A percentile compares a stretch with the other conserved stretches of the same genome.
Evolutionary conservation across 257 asterid genomes (phyloP).

Genomic region (Nicotiana benthamiana): DNA sequence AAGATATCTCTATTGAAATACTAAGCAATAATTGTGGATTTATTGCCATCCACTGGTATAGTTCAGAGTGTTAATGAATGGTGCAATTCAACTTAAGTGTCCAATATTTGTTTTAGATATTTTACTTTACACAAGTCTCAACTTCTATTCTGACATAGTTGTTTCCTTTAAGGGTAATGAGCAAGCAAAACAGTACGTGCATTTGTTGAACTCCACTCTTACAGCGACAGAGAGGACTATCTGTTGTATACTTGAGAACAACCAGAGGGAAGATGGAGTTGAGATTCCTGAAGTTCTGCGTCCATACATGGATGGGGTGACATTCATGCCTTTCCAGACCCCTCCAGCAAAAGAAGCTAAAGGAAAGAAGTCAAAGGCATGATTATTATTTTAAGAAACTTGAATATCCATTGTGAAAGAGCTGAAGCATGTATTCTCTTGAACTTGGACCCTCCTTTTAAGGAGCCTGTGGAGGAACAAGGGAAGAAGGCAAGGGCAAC

Average conservation of each 20-base stretch:
- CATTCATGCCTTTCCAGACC: conserved; percentile 60
- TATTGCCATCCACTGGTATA: not conserved
- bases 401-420: not conserved
- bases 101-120: not conserved
- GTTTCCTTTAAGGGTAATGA: conserved; percentile 62
- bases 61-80: not conserved
- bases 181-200: conserved; percentile 72
- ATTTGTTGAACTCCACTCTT: conserved; percentile 86
- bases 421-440: not conserved
- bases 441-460: not conserved
- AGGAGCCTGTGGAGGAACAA: not conserved
- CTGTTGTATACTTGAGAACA: conserved; percentile 84
- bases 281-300: conserved; percentile 74
- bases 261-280: conserved; percentile 85
- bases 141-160: not conserved
- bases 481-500: not conserved
- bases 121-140: not conserved
- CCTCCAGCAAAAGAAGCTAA: conserved; percentile 40
- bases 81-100: not conserved
- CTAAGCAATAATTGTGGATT: not conserved
- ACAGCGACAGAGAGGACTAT: conserved; percentile 95
- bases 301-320: conserved; percentile 60
- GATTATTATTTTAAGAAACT: not conserved
- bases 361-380: conserved; percentile 50
- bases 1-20: not conserved